Base-by-base conservation (phyloP, 1,284 basidiomycete genomes). In the Trametes sp. region DNA sequence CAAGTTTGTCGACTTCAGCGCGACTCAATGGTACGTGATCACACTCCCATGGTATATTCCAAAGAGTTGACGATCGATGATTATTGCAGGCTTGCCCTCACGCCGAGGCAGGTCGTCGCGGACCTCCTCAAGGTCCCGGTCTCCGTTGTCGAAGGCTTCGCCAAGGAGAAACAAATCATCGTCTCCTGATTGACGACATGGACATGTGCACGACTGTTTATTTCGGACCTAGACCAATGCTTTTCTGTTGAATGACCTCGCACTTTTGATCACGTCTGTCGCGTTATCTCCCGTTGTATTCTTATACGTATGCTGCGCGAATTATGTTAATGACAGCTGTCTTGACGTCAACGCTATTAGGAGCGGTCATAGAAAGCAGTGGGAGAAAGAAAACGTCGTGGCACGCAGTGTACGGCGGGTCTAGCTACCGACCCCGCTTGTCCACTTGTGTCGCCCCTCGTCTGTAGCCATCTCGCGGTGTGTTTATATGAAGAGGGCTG, bases 51-150 rank as follows among this genome's bases (percentile, higher is more conserved):
- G 8, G 29, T 13, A 29, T 24, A 4, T 8, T 38, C 7, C 13
- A 8, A 10, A 11, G 11, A 2, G 9, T 19, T 24, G 19, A 13
- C 9, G 19, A 11, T 36, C 53, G 23, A 63, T n/a, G 6, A n/a
- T 28, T 1, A 9, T 42, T 8, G 1, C 35, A 68, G 70, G 71
- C 70, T 79, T 6, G 75, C 76, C 0, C 69, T 77, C 64, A 75
- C 73, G 16, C 76, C 77, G 6, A 67, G 70, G 19, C 74, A 75
- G 46, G 71, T 77, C 31, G 76, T 76, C 19, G 73, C 75, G 23
- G 75, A 75, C 55, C 72, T 75, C 46, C 69, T 76, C 49, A 71
- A 73, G 54, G 64, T 76, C 33, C 63, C 70, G 7, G 63, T 63
- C n/a, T 61, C 62, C 26, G 56, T 64, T 13, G 61, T 74, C 28